Percentiles rank a stretch among this genome's conserved stretches.
Evolutionary conservation across 805 yeast species (phyloP).

Genomic region (Metschnikowia hibisci): DNA sequence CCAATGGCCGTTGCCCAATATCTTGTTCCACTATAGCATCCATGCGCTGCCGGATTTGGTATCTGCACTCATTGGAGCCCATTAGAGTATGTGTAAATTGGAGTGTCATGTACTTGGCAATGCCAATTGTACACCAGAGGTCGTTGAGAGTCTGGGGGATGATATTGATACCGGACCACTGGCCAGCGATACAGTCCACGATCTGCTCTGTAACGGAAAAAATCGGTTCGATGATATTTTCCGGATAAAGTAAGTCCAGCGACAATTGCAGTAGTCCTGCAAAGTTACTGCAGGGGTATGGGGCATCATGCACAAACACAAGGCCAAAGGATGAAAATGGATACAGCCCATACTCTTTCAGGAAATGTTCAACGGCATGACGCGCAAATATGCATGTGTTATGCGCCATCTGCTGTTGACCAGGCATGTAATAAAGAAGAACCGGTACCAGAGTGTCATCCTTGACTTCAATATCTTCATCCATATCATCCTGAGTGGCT

Average conservation of each 20-base stretch:
- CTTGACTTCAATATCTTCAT: conserved; percentile 25
- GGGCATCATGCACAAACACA: conserved; percentile 52
- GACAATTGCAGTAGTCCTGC: conserved; percentile 68
- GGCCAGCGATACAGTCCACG: conserved; percentile 70
- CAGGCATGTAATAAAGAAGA: conserved; percentile 61
- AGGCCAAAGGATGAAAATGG: conserved; percentile 83
- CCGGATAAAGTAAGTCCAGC: conserved; percentile 63
- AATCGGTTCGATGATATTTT: conserved; percentile 74
- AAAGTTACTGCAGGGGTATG: conserved; percentile 44
- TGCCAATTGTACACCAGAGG: conserved; percentile 85
- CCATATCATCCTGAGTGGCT: conserved; percentile 28
- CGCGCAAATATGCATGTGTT: conserved; percentile 76
- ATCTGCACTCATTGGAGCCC: conserved; percentile 82
- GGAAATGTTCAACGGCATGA: conserved; percentile 76
- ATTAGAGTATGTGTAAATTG: conserved; percentile 65
- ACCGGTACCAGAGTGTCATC: conserved; percentile 36
- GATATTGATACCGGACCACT: conserved; percentile 92
- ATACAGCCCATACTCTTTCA: conserved; percentile 87
- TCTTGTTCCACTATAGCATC: conserved; percentile 71
- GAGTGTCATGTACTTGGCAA: conserved; percentile 76
- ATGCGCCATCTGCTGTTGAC: conserved; percentile 48
- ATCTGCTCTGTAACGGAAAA: conserved; percentile 64
- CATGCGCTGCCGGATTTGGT: conserved; percentile 57
- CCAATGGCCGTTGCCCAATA: conserved; percentile 77
- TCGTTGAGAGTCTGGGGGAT: conserved; percentile 77